phyloP scores from a whole-genome alignment of 768 basidiomycete species.

The Crepidotus variabilis region DNA sequence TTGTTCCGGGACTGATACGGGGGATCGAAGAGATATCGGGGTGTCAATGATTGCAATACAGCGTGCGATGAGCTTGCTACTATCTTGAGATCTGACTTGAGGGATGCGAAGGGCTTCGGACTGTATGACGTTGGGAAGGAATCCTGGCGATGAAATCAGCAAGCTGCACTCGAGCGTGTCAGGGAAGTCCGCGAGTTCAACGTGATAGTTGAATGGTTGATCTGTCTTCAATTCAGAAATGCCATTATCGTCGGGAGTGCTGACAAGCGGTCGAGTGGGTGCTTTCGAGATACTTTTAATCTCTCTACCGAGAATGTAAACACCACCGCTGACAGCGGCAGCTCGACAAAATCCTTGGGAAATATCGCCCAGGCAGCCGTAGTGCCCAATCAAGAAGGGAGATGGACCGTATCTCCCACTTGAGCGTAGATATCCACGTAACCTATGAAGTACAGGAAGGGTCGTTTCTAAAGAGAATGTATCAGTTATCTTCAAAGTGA shows the following conservation, averaged over 20 bases:
- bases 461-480: constrained; percentile 52
- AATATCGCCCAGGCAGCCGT: constrained; percentile 90
- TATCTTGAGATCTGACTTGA: constrained; percentile 1
- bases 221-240: neutral
- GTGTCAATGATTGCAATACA: constrained; percentile 36
- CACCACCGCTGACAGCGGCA: constrained; percentile 74
- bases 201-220: constrained; percentile 28
- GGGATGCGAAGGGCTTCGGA: constrained; percentile 13
- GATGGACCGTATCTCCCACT: constrained; percentile 77
- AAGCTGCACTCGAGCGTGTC: constrained; percentile 53
- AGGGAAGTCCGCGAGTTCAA: constrained; percentile 58
- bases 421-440: constrained; percentile 72
- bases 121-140: constrained; percentile 26
- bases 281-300: constrained; percentile 21
- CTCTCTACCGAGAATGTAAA: constrained; percentile 66
- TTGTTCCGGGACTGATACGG: constrained; percentile 2
- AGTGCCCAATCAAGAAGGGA: constrained; percentile 92
- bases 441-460: constrained; percentile 59
- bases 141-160: constrained; percentile 46
- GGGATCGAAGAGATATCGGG: constrained; percentile 26
- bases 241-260: neutral
- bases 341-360: constrained; percentile 89
- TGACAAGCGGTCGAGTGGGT: neutral
- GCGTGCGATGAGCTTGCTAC: constrained; percentile 19
- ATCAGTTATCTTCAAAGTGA: neutral